Evolutionary conservation across 768 basidiomycete genomes (phyloP), one percentile per base, ranked within the genome.

Genomic region (Mycena venus): DNA sequence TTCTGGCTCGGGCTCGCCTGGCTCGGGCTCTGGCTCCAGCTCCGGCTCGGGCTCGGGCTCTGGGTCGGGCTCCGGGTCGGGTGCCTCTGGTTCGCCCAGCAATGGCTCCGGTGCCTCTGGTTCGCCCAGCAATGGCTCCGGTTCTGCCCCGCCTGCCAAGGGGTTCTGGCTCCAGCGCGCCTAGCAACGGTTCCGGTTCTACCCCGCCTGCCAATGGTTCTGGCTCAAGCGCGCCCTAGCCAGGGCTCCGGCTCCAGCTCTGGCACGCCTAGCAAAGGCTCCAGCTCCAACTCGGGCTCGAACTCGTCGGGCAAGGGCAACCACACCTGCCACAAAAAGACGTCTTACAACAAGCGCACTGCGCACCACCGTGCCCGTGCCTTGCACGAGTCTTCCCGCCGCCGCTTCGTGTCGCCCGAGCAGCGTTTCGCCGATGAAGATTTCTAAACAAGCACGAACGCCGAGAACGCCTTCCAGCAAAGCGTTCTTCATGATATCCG

Each of bases 311-410:
- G 61, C 47, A 36, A 21, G 62, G 49, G 44, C 64, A 55, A 61
- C 49, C 36, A 63, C 27, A 64, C 60, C 36, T 70, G 68, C 67
- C 27, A 56, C 36, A 68, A 68, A 58, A 73, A 68, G 66, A 69
- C 49, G 56, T 23, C 42, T 10, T 44, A 32, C 66, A 53, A 21
- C 49, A 58, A 56, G 8, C 72, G 65, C 56, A 9, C 58, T 25
- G 36, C 68, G 15, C 29, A 5, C 60, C 72, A 53, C 47, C 66
- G 44, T 34, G 61, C 62, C 55, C 68, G 58, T 64, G 34, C 70
- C n/a, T 42, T 72, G 64, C 70, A 72, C 67, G 61, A 64, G 11
- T 44, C 70, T 27, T 40, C 63, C 44, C 63, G 58, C 27, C 75
- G 68, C 56, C 67, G 71, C 44, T 70, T 73, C 42, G 25, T 64